These are phyloP conservation scores for Alternaria gansuensis DNA, from an alignment of 2,329 filamentous ascomycete genomes.

Conservation along the genomic window DNA sequence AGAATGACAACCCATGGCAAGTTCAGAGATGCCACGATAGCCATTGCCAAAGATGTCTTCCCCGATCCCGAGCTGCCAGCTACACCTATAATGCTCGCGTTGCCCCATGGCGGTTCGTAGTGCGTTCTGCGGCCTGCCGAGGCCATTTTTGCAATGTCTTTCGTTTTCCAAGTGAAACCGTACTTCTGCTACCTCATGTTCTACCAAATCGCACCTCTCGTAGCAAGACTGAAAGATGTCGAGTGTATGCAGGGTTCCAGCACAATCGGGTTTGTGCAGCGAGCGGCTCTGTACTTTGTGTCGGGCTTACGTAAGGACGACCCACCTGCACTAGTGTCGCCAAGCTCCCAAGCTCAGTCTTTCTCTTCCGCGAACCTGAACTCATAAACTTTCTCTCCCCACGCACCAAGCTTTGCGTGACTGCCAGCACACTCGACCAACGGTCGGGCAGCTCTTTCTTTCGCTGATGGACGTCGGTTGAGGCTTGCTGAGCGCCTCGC, in stretches of 20 bases:
- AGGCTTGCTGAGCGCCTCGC: slow-evolving; percentile 41
- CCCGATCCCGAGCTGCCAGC: slow-evolving; percentile 94
- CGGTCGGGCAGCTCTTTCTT: slow-evolving; percentile 42
- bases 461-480: slow-evolving; percentile 51
- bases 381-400: slow-evolving; percentile 33
- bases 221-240: slow-evolving; percentile 25
- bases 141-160: slow-evolving; percentile 30
- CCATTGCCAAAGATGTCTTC: slow-evolving; percentile 92
- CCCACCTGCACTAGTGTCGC: slow-evolving; percentile 27
- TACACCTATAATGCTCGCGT: slow-evolving; percentile 95
- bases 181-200: slow-evolving; percentile 20
- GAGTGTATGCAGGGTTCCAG: slow-evolving; percentile 26
- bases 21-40: slow-evolving; percentile 88
- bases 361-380: slow-evolving; percentile 37
- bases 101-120: slow-evolving; percentile 94
- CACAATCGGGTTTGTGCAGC: slow-evolving; percentile 25
- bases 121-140: slow-evolving; percentile 61
- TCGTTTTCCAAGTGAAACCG: neutral
- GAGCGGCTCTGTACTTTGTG: slow-evolving; percentile 24
- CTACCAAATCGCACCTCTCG: slow-evolving; percentile 13
- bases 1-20: slow-evolving; percentile 98
- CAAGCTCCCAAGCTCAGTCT: slow-evolving; percentile 41
- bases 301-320: slow-evolving; percentile 27
- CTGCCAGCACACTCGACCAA: slow-evolving; percentile 41
- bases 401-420: slow-evolving; percentile 45